Evolutionary conservation across 2,329 filamentous ascomycete genomes (phyloP), one percentile per base, ranked within the genome.

Genomic region (Proliferodiscus dingleyae): DNA sequence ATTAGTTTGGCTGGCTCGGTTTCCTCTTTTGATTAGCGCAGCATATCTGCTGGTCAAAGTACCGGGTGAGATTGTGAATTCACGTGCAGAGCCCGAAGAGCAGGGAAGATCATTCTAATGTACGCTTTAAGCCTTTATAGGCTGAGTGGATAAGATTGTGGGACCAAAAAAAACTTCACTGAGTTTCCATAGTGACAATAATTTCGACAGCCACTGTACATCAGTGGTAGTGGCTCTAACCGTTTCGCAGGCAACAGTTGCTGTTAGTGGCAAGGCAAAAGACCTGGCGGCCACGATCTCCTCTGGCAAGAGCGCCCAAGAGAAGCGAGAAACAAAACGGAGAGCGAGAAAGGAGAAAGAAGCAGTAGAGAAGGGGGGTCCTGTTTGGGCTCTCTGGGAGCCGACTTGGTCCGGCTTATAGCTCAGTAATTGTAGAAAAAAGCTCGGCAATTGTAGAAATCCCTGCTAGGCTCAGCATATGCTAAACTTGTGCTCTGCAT

Each of bases 211-310:
- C 18, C 34, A 37, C 34, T 37, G 34, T 37, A 37, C 34, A 37
- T 37, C 30, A 34, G 30, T 34, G 30, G 30, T 34, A 34, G 30
- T 34, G 13, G 37, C 16, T 44, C 50, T 50, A 37, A 51, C 36
- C 33, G 45, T 53, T 51, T 53, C 23, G 38, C 42, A 54, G 49
- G 51, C 47, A 52, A 26, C 40, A 47, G 39, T 52, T 48, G 44
- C 43, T 45, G 32, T 50, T 16, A 43, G 44, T 52, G 43, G 50
- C 44, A 52, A 52, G 37, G 28, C 40, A 52, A 47, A 47, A 23
- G 39, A 47, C 40, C 34, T 54, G 37, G 49, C 43, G 28, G 46
- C 49, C 45, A 46, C 41, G 38, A 52, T 54, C 46, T 52, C 41
- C 45, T 54, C 49, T 43, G 41, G 46, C 5, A 32, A 54, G 43